These are phyloP conservation scores for Komagataea norvegica DNA, from an alignment of 1,139 yeast genomes.

Conservation along the genomic window DNA sequence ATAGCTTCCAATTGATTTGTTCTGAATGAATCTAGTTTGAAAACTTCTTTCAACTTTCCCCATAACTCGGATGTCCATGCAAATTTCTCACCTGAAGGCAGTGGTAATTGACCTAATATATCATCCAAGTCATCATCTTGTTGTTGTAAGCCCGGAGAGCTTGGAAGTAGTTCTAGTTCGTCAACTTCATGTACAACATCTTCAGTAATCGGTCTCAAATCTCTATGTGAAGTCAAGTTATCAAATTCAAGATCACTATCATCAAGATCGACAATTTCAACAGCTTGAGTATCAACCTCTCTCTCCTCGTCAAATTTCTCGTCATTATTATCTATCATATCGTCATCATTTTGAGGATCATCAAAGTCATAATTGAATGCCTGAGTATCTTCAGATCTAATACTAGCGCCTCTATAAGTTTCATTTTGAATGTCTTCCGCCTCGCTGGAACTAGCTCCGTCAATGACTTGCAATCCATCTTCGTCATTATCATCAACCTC, in stretches of 20 bases:
- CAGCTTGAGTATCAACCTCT: slow-evolving; percentile 17
- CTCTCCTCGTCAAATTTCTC: slow-evolving; percentile 21
- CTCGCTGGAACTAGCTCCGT: slow-evolving; percentile 11
- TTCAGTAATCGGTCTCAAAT: slow-evolving; percentile 4
- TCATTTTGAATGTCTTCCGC: slow-evolving; percentile 10
- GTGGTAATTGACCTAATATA: slow-evolving; percentile 11
- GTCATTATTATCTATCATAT: slow-evolving; percentile 14
- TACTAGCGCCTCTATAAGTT: slow-evolving; percentile 6
- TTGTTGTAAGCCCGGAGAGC: slow-evolving; percentile 10
- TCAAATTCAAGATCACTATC: slow-evolving; percentile 22
- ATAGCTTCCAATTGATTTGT: slow-evolving; percentile 85
- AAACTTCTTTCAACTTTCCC: slow-evolving; percentile 49
- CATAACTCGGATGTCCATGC: slow-evolving; percentile 70
- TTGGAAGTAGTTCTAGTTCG: slow-evolving; percentile 16
- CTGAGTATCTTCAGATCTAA: slow-evolving; percentile 10
- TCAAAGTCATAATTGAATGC: slow-evolving; percentile 6
- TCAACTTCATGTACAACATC: slow-evolving; percentile 8
- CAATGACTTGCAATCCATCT: background rate
- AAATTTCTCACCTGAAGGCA: slow-evolving; percentile 24
- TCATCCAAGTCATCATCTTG: slow-evolving; percentile 19
- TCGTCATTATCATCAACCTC: slow-evolving; percentile 2
- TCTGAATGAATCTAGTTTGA: slow-evolving; percentile 66
- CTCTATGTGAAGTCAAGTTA: slow-evolving; percentile 14
- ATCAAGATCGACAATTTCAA: slow-evolving; percentile 19
- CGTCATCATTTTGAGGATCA: too few relatives aligned